These are phyloP conservation scores for Aspergillus ustus DNA, from an alignment of 2,329 filamentous ascomycete genomes.

Conservation along the genomic window DNA sequence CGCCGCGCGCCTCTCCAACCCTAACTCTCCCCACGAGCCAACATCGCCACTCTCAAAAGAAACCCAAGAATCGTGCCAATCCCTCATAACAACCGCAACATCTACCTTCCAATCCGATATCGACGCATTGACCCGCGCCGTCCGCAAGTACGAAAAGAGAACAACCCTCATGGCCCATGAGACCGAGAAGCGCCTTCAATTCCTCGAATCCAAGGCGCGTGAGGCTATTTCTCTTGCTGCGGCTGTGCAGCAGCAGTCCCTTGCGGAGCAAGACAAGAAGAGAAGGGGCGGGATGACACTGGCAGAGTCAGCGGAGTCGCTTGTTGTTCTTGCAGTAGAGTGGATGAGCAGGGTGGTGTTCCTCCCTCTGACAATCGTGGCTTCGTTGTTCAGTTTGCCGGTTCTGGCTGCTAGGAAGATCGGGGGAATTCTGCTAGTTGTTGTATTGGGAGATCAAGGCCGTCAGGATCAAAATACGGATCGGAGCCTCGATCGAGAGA, in stretches of 20 bases:
- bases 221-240: slow-evolving; percentile 83
- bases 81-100: slow-evolving; percentile 20
- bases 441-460: not conserved
- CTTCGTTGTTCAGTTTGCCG: not conserved
- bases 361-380: not conserved
- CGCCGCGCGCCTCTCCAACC: slow-evolving; percentile 29
- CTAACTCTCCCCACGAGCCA: not conserved
- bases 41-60: not conserved
- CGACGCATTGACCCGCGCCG: slow-evolving; percentile 84
- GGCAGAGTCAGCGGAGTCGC: not conserved
- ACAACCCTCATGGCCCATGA: slow-evolving; percentile 74
- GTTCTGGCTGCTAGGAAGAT: not conserved
- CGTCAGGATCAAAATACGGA: not conserved
- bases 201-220: slow-evolving; percentile 71
- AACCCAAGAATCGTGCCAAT: not conserved
- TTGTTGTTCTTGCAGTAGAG: not conserved
- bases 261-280: not conserved
- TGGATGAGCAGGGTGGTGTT: not conserved
- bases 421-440: not conserved
- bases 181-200: slow-evolving; percentile 74
- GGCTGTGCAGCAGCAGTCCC: slow-evolving; percentile 57
- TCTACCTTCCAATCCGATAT: slow-evolving; percentile 73
- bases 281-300: not conserved
- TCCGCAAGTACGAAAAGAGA: slow-evolving; percentile 90
- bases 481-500: not conserved